A percentile compares a stretch with the other conserved stretches of the same genome.
These are phyloP conservation scores for Gossypium trilobum DNA, from an alignment of 441 rosid genomes.

Conservation along the genomic window DNA sequence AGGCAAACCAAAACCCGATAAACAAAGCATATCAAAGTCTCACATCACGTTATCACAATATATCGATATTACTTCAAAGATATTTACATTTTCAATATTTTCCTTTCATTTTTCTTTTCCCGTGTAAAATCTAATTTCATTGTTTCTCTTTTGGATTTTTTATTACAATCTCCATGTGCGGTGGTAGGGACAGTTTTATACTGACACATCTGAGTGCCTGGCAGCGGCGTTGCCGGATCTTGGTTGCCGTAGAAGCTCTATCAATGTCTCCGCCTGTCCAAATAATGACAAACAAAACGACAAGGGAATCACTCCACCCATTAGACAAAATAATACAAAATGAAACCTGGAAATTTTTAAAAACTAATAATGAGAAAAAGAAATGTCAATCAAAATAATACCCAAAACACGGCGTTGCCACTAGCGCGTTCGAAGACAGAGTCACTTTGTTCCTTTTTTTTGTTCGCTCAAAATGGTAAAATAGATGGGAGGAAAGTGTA, in stretches of 20 bases:
- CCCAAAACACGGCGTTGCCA: not conserved
- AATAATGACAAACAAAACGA: conserved; percentile 22
- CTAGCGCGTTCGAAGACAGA: not conserved
- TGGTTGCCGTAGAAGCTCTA: conserved; percentile 72
- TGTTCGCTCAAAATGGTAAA: not conserved
- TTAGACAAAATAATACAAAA: conserved; percentile 10
- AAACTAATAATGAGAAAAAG: not conserved
- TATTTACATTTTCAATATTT: conserved; percentile 27
- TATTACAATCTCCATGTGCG: conserved; percentile 27
- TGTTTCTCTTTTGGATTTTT: not conserved
- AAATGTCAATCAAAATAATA: not conserved
- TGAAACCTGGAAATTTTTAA: not conserved
- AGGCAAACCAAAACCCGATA: conserved; percentile 13
- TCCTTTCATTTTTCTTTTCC: not conserved
- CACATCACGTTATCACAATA: conserved; percentile 10
- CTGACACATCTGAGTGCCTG: conserved; percentile 36
- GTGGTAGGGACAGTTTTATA: conserved; percentile 22
- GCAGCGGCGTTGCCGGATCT: conserved; percentile 61
- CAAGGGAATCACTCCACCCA: conserved; percentile 7
- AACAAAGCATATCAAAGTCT: not conserved
- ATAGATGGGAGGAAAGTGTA: not conserved
- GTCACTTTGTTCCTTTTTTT: not conserved
- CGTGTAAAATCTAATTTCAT: not conserved
- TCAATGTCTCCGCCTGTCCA: conserved; percentile 67
- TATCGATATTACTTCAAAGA: conserved; percentile 14